Evolutionary conservation across 208 protist genomes (phyloP).

Genomic region (Acanthamoeba healyi): DNA sequence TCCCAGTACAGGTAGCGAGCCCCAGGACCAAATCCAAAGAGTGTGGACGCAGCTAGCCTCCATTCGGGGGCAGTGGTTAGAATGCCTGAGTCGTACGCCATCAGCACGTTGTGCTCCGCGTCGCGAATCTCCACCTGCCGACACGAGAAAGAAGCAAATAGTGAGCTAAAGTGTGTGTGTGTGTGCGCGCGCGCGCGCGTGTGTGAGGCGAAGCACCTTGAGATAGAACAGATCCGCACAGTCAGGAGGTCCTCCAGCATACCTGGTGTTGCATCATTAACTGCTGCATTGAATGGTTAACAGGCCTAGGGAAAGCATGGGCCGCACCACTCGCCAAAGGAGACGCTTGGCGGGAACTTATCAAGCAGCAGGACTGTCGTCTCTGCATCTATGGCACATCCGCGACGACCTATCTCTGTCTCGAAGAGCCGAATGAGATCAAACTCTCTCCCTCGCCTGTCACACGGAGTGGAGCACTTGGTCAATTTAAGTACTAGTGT

Average conservation of each 20-base stretch:
- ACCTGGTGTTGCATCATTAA: neutral
- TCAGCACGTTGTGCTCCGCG: neutral
- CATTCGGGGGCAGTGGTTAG: constrained; percentile 21
- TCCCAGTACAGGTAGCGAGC: constrained; percentile 67
- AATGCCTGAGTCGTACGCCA: neutral
- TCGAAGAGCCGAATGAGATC: constrained; percentile 1
- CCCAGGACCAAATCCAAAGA: constrained; percentile 47
- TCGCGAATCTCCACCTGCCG: constrained; percentile 63
- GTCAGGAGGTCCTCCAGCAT: constrained; percentile 26
- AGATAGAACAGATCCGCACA: constrained; percentile 64
- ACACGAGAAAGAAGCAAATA: too few relatives aligned
- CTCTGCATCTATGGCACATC: neutral
- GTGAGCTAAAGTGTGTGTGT: too few relatives aligned
- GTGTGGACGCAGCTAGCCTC: neutral
- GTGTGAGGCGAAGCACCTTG: neutral
- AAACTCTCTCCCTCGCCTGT: constrained; percentile 66
- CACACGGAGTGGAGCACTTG: too few relatives aligned
- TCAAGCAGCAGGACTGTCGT: neutral
- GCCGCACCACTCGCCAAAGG: constrained; percentile 23
- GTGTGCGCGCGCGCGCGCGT: too few relatives aligned
- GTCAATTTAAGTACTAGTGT: too few relatives aligned
- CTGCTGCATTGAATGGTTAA: neutral
- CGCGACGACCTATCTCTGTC: neutral
- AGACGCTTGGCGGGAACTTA: neutral
- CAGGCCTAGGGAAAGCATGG: neutral